Percentiles rank a stretch among this genome's conserved stretches.
These are phyloP conservation scores for Rhexocercosporidium sp. DNA, from an alignment of 2,329 filamentous ascomycete species.

Conservation along the genomic window DNA sequence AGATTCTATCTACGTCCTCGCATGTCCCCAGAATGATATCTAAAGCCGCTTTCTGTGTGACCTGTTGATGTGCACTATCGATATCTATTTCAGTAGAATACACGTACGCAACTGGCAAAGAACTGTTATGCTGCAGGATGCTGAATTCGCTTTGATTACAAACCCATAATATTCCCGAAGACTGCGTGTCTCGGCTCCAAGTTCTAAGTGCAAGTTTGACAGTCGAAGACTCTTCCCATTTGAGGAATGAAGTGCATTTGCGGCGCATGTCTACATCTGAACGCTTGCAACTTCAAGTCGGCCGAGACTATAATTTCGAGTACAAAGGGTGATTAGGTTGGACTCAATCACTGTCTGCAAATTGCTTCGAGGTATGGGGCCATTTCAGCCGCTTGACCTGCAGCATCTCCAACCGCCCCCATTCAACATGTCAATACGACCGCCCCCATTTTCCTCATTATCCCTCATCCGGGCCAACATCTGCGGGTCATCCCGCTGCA, in stretches of 20 bases:
- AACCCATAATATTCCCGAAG: no score
- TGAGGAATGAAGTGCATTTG: no score
- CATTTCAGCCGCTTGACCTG: not conserved
- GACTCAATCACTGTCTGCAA: not conserved
- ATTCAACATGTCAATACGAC: no score
- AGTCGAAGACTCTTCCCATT: no score
- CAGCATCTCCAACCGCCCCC: not conserved
- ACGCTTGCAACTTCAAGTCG: no score
- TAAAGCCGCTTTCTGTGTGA: not conserved
- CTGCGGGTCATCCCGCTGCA: slow-evolving; percentile 5
- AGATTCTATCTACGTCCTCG: not conserved
- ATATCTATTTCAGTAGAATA: not conserved
- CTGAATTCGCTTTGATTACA: not conserved
- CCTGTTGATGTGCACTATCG: not conserved
- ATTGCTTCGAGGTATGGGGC: not conserved
- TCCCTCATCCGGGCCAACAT: not conserved
- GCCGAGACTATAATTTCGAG: no score
- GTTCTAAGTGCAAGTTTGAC: no score
- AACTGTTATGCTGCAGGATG: not conserved
- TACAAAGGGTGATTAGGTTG: no score
- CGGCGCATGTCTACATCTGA: no score
- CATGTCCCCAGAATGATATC: not conserved
- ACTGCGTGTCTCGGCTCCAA: no score
- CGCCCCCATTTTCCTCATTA: not conserved
- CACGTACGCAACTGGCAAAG: not conserved